Evolutionary conservation across 768 basidiomycete genomes (phyloP).

Genomic region (Boletus insuetus): DNA sequence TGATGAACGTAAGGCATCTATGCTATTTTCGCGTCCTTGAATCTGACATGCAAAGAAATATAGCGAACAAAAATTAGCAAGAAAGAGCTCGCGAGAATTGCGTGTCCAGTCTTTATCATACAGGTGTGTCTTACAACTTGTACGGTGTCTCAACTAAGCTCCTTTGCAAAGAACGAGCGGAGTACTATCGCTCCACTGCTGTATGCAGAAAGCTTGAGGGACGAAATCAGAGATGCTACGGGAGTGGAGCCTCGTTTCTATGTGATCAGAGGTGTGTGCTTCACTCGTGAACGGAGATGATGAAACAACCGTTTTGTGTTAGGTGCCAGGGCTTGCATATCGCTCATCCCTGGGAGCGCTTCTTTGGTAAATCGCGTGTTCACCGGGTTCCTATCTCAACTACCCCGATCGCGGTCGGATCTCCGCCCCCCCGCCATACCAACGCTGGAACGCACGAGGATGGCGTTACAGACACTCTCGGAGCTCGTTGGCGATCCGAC

Average conservation of each 20-base stretch:
- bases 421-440: constrained; percentile 36
- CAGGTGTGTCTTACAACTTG: constrained; percentile 44
- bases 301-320: background rate
- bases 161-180: constrained; percentile 52
- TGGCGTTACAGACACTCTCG: constrained; percentile 52
- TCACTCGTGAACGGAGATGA: background rate
- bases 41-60: background rate
- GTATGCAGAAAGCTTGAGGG: constrained; percentile 53
- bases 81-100: constrained; percentile 50
- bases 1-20: constrained; percentile 53
- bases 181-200: constrained; percentile 52
- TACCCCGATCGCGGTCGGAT: constrained; percentile 50
- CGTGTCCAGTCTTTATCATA: constrained; percentile 63
- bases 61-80: constrained; percentile 56
- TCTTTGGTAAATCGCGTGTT: constrained; percentile 66
- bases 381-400: constrained; percentile 56
- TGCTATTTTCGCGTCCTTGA: background rate
- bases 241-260: constrained; percentile 51
- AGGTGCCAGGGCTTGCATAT: constrained; percentile 58
- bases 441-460: constrained; percentile 48
- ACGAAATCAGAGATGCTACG: constrained; percentile 46
- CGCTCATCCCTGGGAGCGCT: constrained; percentile 51
- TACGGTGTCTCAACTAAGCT: background rate
- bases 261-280: constrained; percentile 54
- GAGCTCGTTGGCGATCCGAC: constrained; percentile 45